Conservation (phyloP, 2,329 filamentous ascomycete genomes). For the Didymella glomerata region DNA sequence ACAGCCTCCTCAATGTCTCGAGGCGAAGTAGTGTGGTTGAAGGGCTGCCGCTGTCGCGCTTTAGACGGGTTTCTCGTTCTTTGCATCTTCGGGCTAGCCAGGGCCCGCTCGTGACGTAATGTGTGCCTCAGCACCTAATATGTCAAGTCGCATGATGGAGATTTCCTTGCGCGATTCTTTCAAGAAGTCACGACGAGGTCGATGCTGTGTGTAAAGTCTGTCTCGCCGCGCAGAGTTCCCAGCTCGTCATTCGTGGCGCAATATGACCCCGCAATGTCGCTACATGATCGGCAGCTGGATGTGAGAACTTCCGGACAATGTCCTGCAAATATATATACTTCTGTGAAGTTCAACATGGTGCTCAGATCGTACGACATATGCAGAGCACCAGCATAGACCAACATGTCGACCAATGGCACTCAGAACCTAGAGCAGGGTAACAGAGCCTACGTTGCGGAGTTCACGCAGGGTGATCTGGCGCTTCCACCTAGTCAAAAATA, state of each 20-base stretch:
- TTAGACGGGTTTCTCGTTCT: not conserved
- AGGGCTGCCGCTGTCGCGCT: not conserved
- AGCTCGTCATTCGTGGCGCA: slow-evolving; percentile 16
- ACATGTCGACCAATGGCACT: slow-evolving; percentile 59
- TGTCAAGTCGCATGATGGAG: not conserved
- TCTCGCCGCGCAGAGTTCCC: slow-evolving; percentile 5
- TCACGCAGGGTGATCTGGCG: slow-evolving; percentile 71
- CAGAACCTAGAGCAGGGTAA: slow-evolving; percentile 67
- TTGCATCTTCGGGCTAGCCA: not conserved
- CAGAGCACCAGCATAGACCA: not conserved
- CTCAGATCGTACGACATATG: slow-evolving; percentile 2
- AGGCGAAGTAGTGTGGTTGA: not conserved
- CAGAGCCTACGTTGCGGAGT: slow-evolving; percentile 64
- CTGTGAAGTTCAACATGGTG: not conserved
- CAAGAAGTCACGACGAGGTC: not conserved
- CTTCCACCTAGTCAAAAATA: slow-evolving; percentile 76
- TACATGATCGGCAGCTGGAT: slow-evolving; percentile 10
- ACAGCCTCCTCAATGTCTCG: not conserved
- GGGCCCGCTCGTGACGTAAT: not conserved
- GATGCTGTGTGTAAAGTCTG: not conserved
- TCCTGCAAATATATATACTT: not conserved
- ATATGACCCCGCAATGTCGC: slow-evolving; percentile 31
- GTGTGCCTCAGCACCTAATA: not conserved
- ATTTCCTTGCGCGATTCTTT: not conserved
- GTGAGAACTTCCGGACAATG: not conserved